Evolutionary conservation across 257 asterid species (phyloP).

Genomic region (Lavandula angustifolia): DNA sequence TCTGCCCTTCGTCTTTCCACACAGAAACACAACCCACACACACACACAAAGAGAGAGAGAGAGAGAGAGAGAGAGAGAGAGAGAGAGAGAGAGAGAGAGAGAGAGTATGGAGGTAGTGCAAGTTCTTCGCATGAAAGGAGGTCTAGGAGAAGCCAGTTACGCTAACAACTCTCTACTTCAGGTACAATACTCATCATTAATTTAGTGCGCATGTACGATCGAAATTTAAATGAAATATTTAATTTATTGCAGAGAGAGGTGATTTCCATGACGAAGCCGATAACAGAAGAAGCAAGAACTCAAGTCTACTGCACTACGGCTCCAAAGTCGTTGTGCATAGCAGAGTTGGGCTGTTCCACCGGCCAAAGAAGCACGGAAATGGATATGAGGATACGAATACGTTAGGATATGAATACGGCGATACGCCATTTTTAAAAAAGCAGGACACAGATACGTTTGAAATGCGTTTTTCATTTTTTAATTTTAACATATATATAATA

Average conservation of each 20-base stretch:
- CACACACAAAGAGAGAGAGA: background rate
- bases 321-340: constrained; percentile 41
- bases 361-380: no score
- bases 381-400: no score
- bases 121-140: constrained; percentile 69
- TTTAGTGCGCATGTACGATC: no score
- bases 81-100: background rate
- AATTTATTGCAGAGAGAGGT: constrained; percentile 40
- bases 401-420: no score
- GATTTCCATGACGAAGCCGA: constrained; percentile 44
- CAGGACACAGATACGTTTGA: no score
- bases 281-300: constrained; percentile 46
- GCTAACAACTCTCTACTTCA: constrained; percentile 61
- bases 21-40: background rate
- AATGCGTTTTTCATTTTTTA: no score
- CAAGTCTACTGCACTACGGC: constrained; percentile 31
- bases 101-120: constrained; percentile 41
- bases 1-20: constrained; percentile 4
- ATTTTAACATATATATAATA: no score
- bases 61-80: background rate
- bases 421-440: no score
- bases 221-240: background rate
- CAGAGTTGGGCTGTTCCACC: constrained; percentile 72
- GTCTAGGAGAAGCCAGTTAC: constrained; percentile 51
- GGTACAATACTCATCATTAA: constrained; percentile 27